Base-by-base conservation (phyloP, 2,329 filamentous ascomycete genomes). In the Aspergillus nomiae region DNA sequence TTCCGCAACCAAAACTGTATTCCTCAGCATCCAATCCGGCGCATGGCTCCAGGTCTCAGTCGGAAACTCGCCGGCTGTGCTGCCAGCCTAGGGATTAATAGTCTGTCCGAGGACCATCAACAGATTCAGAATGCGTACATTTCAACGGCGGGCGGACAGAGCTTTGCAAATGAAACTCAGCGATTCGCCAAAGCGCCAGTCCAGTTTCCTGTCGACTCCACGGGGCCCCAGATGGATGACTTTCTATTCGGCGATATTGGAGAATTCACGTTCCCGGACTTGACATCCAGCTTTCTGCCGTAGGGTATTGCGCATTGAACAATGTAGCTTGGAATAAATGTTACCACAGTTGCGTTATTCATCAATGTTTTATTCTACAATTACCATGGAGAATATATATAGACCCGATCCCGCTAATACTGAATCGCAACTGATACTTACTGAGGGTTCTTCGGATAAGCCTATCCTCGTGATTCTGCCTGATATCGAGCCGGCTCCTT, bases 21-120 rank as follows among this genome's bases (percentile, higher is more conserved):
- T 19, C 66, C 68, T 9, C 69, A 70, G 21, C 69, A 71, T 60
- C 69, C 69, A 1, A 67, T 71, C 14, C 67, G 68, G 48, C 64
- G 69, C 8, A 71, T 71, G 69, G 70, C 67, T 0, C 66, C 67
- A 2, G 69, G 69, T 19, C 56, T 71, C 19, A 69, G 61, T 14
- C 56, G 67, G n/a, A 71, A 70, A 24, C 34, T 71, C 11, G 56
- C 60, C 4, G 67, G 69, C 46, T 70, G 69, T 57, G 63, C 66
- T 19, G 62, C 50, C 6, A 61, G 56, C 16, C 53, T 62, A 41
- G 43, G 43, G 21, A 46, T 46, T 12, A 24, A 6, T 24, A 46
- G 4, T 8, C 43, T 26, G 2, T n/a, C 7, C 38, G 38, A 41
- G 1, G 7, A 3, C 38, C 16, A 41, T 10, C 38, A n/a, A 10